Evolutionary conservation across 352 stramenopile species (phyloP).

Genomic region (Globisporangium parvum): DNA sequence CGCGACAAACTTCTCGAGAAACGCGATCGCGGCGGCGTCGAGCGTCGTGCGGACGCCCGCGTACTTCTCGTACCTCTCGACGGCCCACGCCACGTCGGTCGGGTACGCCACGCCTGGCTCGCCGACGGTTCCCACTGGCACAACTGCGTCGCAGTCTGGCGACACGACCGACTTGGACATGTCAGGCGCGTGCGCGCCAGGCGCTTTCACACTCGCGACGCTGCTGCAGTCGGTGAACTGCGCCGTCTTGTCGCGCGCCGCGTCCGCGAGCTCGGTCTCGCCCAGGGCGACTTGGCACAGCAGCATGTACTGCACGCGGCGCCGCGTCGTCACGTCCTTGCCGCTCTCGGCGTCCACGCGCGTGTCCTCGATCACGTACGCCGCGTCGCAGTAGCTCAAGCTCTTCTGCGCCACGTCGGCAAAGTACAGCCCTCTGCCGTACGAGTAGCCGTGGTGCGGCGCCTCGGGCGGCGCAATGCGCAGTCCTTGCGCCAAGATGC

Average conservation of each 20-base stretch:
- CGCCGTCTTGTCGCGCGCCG: conserved; percentile 24
- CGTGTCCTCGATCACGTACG: conserved; percentile 38
- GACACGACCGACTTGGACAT: conserved; percentile 45
- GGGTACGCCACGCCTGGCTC: conserved; percentile 36
- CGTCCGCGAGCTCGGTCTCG: conserved; percentile 25
- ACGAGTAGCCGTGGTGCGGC: conserved; percentile 73
- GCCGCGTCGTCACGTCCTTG: conserved; percentile 23
- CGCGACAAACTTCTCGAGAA: too few relatives aligned
- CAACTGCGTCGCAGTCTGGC: conserved; percentile 34
- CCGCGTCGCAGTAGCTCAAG: conserved; percentile 57
- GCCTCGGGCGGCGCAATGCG: conserved; percentile 83
- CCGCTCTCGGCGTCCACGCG: conserved; percentile 15
- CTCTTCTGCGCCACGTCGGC: conserved; percentile 76
- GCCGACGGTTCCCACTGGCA: conserved; percentile 48
- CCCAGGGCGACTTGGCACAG: conserved; percentile 68
- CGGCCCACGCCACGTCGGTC: conserved; percentile 37
- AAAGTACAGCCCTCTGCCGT: conserved; percentile 86
- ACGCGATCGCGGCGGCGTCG: too few relatives aligned
- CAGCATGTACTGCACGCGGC: conserved; percentile 64
- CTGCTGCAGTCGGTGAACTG: conserved; percentile 24
- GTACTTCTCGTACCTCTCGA: conserved; percentile 31
- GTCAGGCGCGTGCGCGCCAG: conserved; percentile 44
- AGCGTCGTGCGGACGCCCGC: conserved; percentile 23
- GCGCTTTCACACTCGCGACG: conserved; percentile 53
- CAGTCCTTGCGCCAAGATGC: conserved; percentile 78